Percentiles rank a stretch among this genome's conserved stretches.
Evolutionary conservation across 2,329 filamentous ascomycete species (phyloP).

Genomic region (Dryadomyces quercivorus): DNA sequence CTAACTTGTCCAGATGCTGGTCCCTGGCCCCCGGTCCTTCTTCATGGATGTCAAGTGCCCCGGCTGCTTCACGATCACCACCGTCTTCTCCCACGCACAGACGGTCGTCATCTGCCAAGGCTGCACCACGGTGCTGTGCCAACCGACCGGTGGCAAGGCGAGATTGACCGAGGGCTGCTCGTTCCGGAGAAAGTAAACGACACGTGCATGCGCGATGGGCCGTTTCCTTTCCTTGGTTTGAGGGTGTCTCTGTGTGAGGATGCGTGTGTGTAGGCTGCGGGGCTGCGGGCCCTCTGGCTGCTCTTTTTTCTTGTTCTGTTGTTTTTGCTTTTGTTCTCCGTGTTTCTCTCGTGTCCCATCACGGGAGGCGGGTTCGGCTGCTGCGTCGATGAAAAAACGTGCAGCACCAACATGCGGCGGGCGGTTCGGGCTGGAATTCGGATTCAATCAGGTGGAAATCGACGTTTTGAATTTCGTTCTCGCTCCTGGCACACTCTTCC

Average conservation of each 20-base stretch:
- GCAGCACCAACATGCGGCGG: background rate
- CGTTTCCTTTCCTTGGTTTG: slow-evolving; percentile 17
- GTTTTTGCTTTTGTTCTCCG: background rate
- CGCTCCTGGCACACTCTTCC: slow-evolving; percentile 18
- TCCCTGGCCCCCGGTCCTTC: slow-evolving; percentile 95
- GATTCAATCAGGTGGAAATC: background rate
- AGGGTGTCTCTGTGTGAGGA: background rate
- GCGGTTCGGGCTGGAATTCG: background rate
- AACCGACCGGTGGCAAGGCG: slow-evolving; percentile 98
- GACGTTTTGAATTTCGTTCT: slow-evolving; percentile 11
- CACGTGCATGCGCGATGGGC: background rate
- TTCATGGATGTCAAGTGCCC: slow-evolving; percentile 99
- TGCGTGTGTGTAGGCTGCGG: background rate
- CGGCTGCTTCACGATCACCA: slow-evolving; percentile 99
- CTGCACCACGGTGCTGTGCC: slow-evolving; percentile 98
- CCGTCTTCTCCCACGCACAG: slow-evolving; percentile 99
- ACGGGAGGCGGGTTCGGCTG: background rate
- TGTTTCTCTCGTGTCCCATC: background rate
- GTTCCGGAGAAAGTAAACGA: slow-evolving; percentile 97
- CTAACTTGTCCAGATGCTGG: slow-evolving; percentile 54
- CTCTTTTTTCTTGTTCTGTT: background rate
- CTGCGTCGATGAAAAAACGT: background rate
- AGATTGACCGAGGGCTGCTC: slow-evolving; percentile 99
- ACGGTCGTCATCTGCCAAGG: slow-evolving; percentile 99
- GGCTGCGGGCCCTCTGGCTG: background rate